Base-by-base conservation (phyloP, 768 basidiomycete species). In the Pleurotus giganteus region DNA sequence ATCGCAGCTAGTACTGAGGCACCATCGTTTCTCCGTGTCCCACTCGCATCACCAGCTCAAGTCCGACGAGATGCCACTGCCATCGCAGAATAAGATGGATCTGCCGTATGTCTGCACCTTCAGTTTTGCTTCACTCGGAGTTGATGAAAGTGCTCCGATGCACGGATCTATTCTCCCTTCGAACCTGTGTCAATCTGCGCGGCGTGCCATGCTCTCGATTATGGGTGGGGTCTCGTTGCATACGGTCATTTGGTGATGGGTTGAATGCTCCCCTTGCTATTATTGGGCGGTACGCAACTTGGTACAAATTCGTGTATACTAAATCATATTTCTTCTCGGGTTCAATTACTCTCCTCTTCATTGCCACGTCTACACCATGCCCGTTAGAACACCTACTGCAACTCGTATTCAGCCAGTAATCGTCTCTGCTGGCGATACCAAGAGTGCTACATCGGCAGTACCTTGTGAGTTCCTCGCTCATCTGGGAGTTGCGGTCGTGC, bases 1-100 rank as follows among this genome's bases (percentile, higher is more conserved):
- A 77, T 73, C n/a, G 75, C 74, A 27, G 21, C 27, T 27, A 12
- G 54, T 74, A 72, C 75, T 76, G 76, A 51, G 29, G 34, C 34
- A 37, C 11, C 49, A 34, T 37, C 49, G 19, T 46, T 55, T 39
- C 37, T 47, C 28, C 28, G 54, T 41, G 49, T 54, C 54, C 27
- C 43, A 28, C 47, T 37, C 44, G 31, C 42, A 45, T 26, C 57
- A 29, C 32, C n/a, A 37, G 31, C 27, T 17, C 31, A 51, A 34
- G 2, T 37, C 53, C 34, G 50, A 37, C 54, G 63, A 61, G 50
- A 73, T 72, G 70, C 69, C 72, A 53, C 61, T 72, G 23, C 70
- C 70, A 8, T 63, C 62, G 12, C 64, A 69, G 44, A 56, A 65
- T 27, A 65, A 68, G 41, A 61, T 66, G 19, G 58, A 57, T 42